These are phyloP conservation scores for Pisolithus tinctorius DNA, from an alignment of 768 basidiomycete genomes.

Conservation along the genomic window DNA sequence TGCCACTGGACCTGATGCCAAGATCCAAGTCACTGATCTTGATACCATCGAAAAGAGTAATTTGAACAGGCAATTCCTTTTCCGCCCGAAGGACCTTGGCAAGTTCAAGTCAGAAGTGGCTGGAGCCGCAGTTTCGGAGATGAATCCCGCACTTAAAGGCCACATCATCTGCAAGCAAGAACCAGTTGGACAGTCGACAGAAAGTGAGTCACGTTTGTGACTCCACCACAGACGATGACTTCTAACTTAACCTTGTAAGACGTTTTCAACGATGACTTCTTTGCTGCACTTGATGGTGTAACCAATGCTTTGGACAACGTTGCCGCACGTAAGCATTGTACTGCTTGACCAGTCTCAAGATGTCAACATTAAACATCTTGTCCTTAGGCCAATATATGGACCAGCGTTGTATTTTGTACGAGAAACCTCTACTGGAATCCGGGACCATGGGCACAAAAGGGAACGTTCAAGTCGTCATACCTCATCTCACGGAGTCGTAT, in stretches of 20 bases:
- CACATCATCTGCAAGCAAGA: constrained; percentile 89
- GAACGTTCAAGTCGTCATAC: constrained; percentile 92
- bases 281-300: constrained; percentile 80
- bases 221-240: not conserved
- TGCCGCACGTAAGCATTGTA: constrained; percentile 67
- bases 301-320: constrained; percentile 98
- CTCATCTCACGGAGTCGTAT: constrained; percentile 93
- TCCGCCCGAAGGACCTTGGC: constrained; percentile 92
- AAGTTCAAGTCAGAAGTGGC: constrained; percentile 97
- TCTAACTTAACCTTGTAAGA: constrained; percentile 40
- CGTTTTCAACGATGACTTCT: constrained; percentile 85
- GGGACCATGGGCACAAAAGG: constrained; percentile 98
- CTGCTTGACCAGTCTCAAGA: constrained; percentile 1
- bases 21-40: constrained; percentile 90
- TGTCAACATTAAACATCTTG: not conserved
- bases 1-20: constrained; percentile 68
- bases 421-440: constrained; percentile 93
- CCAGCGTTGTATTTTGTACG: constrained; percentile 92
- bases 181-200: constrained; percentile 86
- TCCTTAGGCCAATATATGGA: constrained; percentile 93
- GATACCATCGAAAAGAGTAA: constrained; percentile 99
- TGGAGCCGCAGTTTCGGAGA: constrained; percentile 82
- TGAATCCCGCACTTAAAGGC: constrained; percentile 87
- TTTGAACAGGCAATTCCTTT: constrained; percentile 95
- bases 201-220: constrained; percentile 52